Conservation (phyloP, 2,329 filamentous ascomycete species). For the Botrytis elliptica region DNA sequence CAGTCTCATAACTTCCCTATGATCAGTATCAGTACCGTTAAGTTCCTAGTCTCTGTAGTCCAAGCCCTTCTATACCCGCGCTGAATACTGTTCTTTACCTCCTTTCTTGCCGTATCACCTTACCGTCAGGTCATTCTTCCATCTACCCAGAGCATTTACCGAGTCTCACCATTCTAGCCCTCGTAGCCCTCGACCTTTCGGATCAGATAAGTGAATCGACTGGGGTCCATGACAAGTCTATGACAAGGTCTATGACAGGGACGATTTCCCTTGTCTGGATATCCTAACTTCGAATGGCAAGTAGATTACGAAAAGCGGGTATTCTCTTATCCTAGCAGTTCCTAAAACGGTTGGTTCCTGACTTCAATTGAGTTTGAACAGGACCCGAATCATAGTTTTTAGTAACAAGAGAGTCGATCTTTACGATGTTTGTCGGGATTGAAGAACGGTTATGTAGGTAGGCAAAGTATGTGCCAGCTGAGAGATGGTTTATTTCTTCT, state of each 20-base stretch:
- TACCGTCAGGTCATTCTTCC: neutral
- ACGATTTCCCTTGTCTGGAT: neutral
- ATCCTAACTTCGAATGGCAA: neutral
- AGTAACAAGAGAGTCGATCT: neutral
- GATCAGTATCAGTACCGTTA: neutral
- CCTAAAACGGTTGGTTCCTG: neutral
- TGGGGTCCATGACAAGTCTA: neutral
- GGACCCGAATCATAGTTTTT: neutral
- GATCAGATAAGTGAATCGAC: conserved; percentile 13
- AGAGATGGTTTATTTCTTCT: neutral
- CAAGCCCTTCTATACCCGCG: neutral
- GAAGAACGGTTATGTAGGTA: conserved; percentile 1
- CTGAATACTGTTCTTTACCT: neutral
- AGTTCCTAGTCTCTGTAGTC: neutral
- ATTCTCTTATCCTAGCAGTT: neutral
- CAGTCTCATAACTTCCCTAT: neutral
- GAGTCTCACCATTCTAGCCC: neutral
- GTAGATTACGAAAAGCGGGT: neutral
- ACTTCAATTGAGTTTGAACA: neutral
- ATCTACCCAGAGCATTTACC: neutral
- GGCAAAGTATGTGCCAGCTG: neutral
- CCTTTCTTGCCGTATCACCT: neutral
- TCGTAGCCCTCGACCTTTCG: neutral
- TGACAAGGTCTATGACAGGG: neutral
- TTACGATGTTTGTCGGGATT: neutral